Conservation (phyloP, 495 filamentous ascomycete species). For the Margaritispora aquatica region DNA sequence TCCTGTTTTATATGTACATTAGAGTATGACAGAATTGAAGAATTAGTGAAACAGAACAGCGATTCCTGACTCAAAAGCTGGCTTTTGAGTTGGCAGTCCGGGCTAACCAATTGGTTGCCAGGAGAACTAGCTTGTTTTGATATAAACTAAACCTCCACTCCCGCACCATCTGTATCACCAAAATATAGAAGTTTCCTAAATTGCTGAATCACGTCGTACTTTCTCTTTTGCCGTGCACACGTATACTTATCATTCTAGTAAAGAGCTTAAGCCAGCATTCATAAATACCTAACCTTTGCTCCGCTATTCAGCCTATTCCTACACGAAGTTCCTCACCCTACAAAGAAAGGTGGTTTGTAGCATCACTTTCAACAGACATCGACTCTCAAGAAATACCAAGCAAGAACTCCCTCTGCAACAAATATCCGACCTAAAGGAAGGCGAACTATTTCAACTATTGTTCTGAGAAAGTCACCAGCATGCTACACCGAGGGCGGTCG, state of each 20-base stretch:
- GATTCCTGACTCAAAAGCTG: background rate
- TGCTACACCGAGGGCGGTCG: conserved; percentile 27
- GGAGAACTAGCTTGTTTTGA: background rate
- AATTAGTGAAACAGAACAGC: background rate
- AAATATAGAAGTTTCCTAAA: too few species aligned
- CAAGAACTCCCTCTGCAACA: too few species aligned
- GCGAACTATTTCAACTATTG: background rate
- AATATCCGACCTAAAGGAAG: too few species aligned
- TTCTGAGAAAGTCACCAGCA: background rate
- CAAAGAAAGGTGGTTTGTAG: background rate
- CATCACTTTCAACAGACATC: background rate
- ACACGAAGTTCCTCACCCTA: background rate
- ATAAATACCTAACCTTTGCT: background rate
- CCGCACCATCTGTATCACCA: too few species aligned
- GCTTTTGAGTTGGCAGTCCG: background rate
- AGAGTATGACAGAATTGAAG: too few species aligned
- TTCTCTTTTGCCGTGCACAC: background rate
- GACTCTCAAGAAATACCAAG: background rate
- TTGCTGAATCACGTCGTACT: background rate
- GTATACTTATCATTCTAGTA: background rate
- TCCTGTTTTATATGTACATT: too few species aligned
- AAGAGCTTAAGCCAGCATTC: too few species aligned
- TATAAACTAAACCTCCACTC: too few species aligned
- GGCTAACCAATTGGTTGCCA: background rate
- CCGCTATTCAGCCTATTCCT: too few species aligned